Percentiles rank a stretch among this genome's conserved stretches.
These are phyloP conservation scores for Pseudonectria buxi DNA, from an alignment of 2,329 filamentous ascomycete species.

Conservation along the genomic window DNA sequence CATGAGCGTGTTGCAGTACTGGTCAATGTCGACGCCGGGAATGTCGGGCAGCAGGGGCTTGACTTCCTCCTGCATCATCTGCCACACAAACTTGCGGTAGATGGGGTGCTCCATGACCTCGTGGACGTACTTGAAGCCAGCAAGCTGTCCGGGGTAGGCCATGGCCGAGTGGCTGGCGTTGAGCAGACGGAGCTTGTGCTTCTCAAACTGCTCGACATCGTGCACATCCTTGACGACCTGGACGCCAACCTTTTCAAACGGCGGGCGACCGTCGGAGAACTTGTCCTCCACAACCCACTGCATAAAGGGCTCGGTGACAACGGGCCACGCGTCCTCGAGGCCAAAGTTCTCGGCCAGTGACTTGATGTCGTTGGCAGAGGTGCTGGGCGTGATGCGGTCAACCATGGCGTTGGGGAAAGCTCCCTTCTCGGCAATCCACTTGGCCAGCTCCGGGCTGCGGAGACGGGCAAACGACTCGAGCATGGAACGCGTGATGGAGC, in stretches of 20 bases:
- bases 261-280: conserved; percentile 43
- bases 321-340: conserved; percentile 45
- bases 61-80: conserved; percentile 50
- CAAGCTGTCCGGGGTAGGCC: conserved; percentile 43
- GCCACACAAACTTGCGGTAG: conserved; percentile 41
- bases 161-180: conserved; percentile 48
- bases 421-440: conserved; percentile 41
- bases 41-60: conserved; percentile 46
- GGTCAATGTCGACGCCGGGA: conserved; percentile 42
- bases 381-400: conserved; percentile 48
- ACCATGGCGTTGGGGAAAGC: conserved; percentile 51
- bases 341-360: conserved; percentile 37
- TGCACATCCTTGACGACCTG: conserved; percentile 46
- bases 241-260: conserved; percentile 46
- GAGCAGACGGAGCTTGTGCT: conserved; percentile 49
- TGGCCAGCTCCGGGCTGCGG: conserved; percentile 39
- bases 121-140: conserved; percentile 48
- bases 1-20: conserved; percentile 46
- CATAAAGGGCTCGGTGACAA: conserved; percentile 50
- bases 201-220: conserved; percentile 48
- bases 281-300: conserved; percentile 50
- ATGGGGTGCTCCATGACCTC: conserved; percentile 44
- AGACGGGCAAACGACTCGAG: conserved; percentile 42
- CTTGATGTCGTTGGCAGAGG: conserved; percentile 36
- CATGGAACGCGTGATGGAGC: conserved; percentile 46